Conservation (phyloP, 257 asterid genomes). For the Solanum arcanum region DNA sequence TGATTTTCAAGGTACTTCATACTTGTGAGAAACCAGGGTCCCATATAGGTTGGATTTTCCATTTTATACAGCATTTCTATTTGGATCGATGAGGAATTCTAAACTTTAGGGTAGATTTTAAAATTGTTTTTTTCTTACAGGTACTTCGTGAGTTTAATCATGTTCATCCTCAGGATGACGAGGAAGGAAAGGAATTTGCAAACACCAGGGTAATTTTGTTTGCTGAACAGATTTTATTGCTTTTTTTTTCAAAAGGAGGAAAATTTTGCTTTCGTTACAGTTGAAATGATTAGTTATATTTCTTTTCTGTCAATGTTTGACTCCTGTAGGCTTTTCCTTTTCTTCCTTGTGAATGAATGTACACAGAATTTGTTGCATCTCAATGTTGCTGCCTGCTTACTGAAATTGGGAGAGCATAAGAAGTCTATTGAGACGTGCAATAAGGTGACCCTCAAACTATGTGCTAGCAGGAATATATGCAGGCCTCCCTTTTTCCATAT, state of each 20-base stretch:
- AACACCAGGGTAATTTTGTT: constrained; percentile 59
- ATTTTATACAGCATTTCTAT: not conserved
- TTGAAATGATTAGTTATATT: not conserved
- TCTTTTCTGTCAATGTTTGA: not conserved
- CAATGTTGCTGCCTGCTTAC: constrained; percentile 94
- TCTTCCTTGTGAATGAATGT: constrained; percentile 8
- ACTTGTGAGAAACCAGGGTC: not conserved
- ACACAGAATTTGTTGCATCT: constrained; percentile 82
- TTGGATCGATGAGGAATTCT: not conserved
- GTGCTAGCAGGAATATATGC: not conserved
- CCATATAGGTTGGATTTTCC: not conserved
- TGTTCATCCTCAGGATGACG: constrained; percentile 94
- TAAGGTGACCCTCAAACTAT: constrained; percentile 41
- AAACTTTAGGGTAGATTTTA: not conserved
- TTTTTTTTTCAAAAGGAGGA: not conserved
- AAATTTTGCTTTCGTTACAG: not conserved
- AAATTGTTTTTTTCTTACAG: constrained; percentile 23
- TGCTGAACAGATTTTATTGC: not conserved
- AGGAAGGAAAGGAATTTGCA: constrained; percentile 92
- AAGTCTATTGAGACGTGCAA: constrained; percentile 89
- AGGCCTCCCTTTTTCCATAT: not conserved
- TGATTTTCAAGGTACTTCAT: not conserved
- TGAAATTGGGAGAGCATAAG: constrained; percentile 73
- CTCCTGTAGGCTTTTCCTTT: not conserved
- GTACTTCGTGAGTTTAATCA: constrained; percentile 96